Evolutionary conservation across 2,329 filamentous ascomycete genomes (phyloP).

Genomic region (Venturia pyrina): DNA sequence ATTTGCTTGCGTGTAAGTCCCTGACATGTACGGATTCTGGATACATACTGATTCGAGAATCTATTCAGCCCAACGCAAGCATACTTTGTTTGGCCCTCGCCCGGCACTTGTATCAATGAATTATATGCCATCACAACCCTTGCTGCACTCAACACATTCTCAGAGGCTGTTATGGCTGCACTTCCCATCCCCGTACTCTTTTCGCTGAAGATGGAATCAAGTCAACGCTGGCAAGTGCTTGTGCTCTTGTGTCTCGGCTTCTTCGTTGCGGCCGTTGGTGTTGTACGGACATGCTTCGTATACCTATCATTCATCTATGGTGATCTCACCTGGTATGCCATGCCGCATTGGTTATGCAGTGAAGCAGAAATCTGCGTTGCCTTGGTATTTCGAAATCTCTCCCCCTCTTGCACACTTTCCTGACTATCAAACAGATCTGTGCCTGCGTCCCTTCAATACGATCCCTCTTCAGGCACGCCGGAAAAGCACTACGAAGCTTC

Average conservation of each 20-base stretch:
- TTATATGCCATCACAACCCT: background rate
- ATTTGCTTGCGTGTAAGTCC: constrained; percentile 30
- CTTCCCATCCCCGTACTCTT: constrained; percentile 35
- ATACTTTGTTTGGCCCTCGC: constrained; percentile 6
- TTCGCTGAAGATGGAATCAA: constrained; percentile 30
- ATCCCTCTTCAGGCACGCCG: background rate
- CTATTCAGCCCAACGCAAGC: constrained; percentile 25
- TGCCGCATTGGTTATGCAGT: constrained; percentile 35
- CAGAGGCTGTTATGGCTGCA: constrained; percentile 32
- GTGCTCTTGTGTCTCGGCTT: constrained; percentile 32
- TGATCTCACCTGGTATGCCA: constrained; percentile 35
- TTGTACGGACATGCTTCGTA: constrained; percentile 34
- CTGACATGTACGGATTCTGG: constrained; percentile 26
- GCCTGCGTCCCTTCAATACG: constrained; percentile 12
- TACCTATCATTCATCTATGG: constrained; percentile 30
- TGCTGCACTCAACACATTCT: constrained; percentile 29
- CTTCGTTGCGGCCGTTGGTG: constrained; percentile 32
- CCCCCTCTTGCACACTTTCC: background rate
- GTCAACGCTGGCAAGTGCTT: constrained; percentile 30
- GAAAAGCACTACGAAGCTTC: background rate
- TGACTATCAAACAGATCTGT: constrained; percentile 12
- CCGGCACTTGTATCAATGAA: constrained; percentile 7
- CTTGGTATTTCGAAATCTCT: constrained; percentile 27
- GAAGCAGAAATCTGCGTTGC: constrained; percentile 36
- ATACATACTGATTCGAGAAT: constrained; percentile 33